Percentiles rank a stretch among this genome's conserved stretches.
These are phyloP conservation scores for Cucumis cinereus DNA, from an alignment of 306 rosid species.

Conservation along the genomic window DNA sequence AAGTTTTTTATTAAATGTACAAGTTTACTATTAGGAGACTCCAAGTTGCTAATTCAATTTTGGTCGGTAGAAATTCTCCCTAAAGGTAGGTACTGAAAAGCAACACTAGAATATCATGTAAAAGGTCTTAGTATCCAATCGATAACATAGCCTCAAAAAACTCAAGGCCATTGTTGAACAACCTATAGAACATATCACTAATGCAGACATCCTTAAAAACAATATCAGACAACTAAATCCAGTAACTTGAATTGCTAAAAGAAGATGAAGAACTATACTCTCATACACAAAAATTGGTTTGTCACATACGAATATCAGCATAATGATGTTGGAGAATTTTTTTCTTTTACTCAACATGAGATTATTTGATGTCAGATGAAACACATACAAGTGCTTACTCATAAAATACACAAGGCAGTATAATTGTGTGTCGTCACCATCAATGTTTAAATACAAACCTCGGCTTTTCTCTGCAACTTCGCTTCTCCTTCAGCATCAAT, in stretches of 20 bases:
- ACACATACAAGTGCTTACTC: neutral
- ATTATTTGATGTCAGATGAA: neutral
- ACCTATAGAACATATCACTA: neutral
- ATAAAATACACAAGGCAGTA: neutral
- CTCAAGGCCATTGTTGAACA: neutral
- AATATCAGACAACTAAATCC: neutral
- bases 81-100: neutral
- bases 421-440: neutral
- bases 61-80: neutral
- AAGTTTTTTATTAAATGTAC: neutral
- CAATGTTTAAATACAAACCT: slow-evolving; percentile 34
- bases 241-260: neutral
- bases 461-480: slow-evolving; percentile 68
- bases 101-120: neutral
- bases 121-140: neutral
- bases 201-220: neutral
- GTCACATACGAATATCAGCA: neutral
- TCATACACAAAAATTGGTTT: neutral
- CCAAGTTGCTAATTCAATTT: neutral
- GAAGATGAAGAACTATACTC: neutral
- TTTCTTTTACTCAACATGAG: neutral
- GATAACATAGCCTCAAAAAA: neutral
- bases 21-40: neutral
- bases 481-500: slow-evolving; percentile 83
- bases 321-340: neutral